A percentile compares a stretch with the other conserved stretches of the same genome.
Evolutionary conservation across 257 asterid genomes (phyloP).

Genomic region (Nemophila menziesii): DNA sequence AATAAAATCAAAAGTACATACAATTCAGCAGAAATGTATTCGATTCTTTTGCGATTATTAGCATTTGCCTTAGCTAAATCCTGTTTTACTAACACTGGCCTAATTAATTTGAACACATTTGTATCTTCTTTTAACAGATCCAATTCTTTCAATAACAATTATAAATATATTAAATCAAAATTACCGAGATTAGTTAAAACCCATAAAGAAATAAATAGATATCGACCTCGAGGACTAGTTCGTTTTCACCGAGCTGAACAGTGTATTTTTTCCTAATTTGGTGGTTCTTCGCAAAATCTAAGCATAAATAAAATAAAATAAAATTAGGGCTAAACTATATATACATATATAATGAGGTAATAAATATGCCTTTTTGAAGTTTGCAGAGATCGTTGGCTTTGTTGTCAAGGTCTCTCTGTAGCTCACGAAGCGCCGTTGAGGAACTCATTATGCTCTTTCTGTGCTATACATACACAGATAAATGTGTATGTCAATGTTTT

Average conservation of each 20-base stretch:
- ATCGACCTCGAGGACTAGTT: slow-evolving; percentile 79
- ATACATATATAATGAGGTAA: not conserved
- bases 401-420: slow-evolving; percentile 79
- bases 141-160: slow-evolving; percentile 42
- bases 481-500: no score
- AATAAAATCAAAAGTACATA: slow-evolving; percentile 12
- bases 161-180: not conserved
- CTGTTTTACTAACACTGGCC: slow-evolving; percentile 92
- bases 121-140: slow-evolving; percentile 84
- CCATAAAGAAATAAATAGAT: not conserved
- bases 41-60: slow-evolving; percentile 87
- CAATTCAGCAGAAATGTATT: slow-evolving; percentile 87
- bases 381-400: slow-evolving; percentile 77
- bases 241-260: slow-evolving; percentile 89
- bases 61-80: slow-evolving; percentile 96
- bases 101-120: slow-evolving; percentile 87
- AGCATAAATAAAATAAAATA: not conserved
- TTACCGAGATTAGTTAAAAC: not conserved
- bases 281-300: slow-evolving; percentile 79
- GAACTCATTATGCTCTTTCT: slow-evolving; percentile 27
- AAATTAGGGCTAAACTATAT: not conserved
- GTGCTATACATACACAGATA: no score
- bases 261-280: slow-evolving; percentile 86
- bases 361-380: slow-evolving; percentile 52
- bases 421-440: slow-evolving; percentile 44